A percentile compares a stretch with the other conserved stretches of the same genome.
These are phyloP conservation scores for Phytopythium litorale DNA, from an alignment of 352 stramenopile species.

Conservation along the genomic window DNA sequence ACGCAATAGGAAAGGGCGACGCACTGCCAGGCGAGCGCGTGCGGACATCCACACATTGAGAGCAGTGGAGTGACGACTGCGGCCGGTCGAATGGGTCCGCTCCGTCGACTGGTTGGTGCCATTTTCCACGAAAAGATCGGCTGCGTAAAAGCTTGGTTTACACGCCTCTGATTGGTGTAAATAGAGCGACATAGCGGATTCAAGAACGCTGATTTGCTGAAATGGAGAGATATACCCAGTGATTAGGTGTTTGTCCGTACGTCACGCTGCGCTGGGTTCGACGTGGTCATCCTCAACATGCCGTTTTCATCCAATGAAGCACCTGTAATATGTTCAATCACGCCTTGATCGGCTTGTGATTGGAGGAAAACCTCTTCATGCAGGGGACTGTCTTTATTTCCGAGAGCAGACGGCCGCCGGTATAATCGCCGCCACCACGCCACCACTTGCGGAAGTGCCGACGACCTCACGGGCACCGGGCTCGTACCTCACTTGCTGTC, in stretches of 20 bases:
- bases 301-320: not conserved
- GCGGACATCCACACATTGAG: too few species aligned
- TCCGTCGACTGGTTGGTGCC: too few species aligned
- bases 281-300: not conserved
- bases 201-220: not conserved
- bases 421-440: not conserved
- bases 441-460: not conserved
- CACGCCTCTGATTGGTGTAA: not conserved
- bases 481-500: not conserved
- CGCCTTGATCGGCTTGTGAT: not conserved
- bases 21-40: not conserved
- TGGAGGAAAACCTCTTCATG: not conserved
- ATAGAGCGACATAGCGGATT: not conserved
- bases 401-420: not conserved
- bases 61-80: not conserved
- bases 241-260: not conserved
- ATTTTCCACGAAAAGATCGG: not conserved
- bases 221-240: not conserved
- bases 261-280: not conserved
- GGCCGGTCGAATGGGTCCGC: not conserved
- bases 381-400: conserved; percentile 1
- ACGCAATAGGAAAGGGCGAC: too few species aligned
- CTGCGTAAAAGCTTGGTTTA: not conserved
- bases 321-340: not conserved
- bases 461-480: not conserved